Base-by-base conservation (phyloP, 2,329 filamentous ascomycete species). In the Curvularia verruculosa region DNA sequence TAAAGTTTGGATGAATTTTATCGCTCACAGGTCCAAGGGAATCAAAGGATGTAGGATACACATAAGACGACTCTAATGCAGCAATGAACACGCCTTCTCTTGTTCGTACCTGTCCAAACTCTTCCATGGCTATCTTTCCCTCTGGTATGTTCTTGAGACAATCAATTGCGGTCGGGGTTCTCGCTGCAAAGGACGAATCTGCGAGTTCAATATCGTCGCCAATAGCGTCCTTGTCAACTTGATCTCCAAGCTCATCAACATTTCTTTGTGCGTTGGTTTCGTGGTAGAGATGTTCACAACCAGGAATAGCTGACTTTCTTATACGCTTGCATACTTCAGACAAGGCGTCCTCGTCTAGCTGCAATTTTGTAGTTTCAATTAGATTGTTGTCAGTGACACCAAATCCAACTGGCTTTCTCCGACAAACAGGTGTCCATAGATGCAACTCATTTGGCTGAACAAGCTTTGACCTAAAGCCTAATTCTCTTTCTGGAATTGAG, bases 31-130 rank as follows among this genome's bases (percentile, higher is more conserved):
- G 23, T 10, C 52, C 56, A 1, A 61, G 31, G 9, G 23, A 45
- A 34, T 61, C 61, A 23, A 50, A 64, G 2, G 61, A 64, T 1
- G 59, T 64, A 21, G 31, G 46, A 58, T 58, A 63, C 15, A 61
- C 60, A 23, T 43, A 36, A 1, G 58, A 52, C 1, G 31, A 34
- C 10, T 63, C 60, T 1, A 41, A 40, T 8, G 60, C 58, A 1
- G 58, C 24, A 5, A 61, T 37, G 28, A 56, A 61, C 8, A 63
- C 23, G 5, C 60, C 58, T 2, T 49, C 19, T 4, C 8, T 7
- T 5, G 52, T 54, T 15, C 26, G 59, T 1, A 52, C 47, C 2
- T 18, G 21, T 3, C 40, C 8, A 19, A 54, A 49, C 4, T 26
- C 13, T 6, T 43, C 51, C n/a, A 13, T 3, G 3, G 15, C 23